These are phyloP conservation scores for Saccharomycopsis fermentans DNA, from an alignment of 805 yeast genomes.

Conservation along the genomic window DNA sequence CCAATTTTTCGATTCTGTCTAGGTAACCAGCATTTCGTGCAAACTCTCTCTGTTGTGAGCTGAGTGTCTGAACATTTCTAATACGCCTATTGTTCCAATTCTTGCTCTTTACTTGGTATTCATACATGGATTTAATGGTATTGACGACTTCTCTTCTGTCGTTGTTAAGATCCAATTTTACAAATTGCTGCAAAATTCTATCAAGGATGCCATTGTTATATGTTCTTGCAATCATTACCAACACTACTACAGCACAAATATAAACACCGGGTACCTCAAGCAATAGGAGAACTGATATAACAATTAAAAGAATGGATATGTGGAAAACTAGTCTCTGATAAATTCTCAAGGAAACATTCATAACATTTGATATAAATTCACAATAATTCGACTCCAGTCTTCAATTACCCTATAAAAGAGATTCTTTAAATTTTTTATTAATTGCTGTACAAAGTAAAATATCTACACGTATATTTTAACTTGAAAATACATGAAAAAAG, in stretches of 20 bases:
- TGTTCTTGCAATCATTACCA: not conserved
- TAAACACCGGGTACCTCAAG: not conserved
- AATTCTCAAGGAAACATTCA: not conserved
- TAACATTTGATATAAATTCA: not conserved
- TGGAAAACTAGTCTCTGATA: not conserved
- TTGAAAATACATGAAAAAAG: not conserved
- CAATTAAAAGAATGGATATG: not conserved
- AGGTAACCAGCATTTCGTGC: conserved; percentile 45
- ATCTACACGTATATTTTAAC: not conserved
- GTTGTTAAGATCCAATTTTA: conserved; percentile 19
- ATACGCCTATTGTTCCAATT: conserved; percentile 36
- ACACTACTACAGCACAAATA: not conserved
- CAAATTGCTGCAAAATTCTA: conserved; percentile 10
- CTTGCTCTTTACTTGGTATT: conserved; percentile 32
- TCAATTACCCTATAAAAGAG: not conserved
- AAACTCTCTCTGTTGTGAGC: conserved; percentile 46
- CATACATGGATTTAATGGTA: conserved; percentile 39
- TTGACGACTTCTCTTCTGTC: conserved; percentile 25
- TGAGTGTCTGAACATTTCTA: conserved; percentile 36
- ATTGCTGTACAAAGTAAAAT: no score
- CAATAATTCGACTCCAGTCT: not conserved
- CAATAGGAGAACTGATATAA: not conserved
- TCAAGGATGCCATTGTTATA: conserved; percentile 19
- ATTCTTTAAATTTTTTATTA: no score
- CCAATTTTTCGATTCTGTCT: conserved; percentile 40